Evolutionary conservation across 2,329 filamentous ascomycete species (phyloP), one percentile per base, ranked within the genome.

Genomic region (Fusarium musae): DNA sequence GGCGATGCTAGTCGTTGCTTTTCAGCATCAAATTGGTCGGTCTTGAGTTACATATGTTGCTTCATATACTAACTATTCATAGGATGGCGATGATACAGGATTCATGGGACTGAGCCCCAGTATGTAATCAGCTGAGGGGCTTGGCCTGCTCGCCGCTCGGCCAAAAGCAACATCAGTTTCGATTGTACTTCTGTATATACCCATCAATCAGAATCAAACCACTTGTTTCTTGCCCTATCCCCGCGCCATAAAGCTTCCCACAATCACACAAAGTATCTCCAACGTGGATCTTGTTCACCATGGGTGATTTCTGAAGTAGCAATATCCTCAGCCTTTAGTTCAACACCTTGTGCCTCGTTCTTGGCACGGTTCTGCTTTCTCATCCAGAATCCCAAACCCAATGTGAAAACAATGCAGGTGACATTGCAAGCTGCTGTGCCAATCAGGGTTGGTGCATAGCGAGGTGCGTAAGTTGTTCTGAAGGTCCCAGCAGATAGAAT

Each of bases 401-500:
- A 28, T 1, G 73, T 75, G 15, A 75, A 74, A 6, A 59, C 21
- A 26, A 77, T 77, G 16, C 60, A 75, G 11, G 72, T 73, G 23
- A 73, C 42, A 28, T 75, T 75, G n/a, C 73, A 75, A 28, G 66
- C 72, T 9, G 66, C 85, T 83, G 84, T 87, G 2, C 81, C 83
- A 11, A 84, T 82, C 11, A 88, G 75, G 3, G 85, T 87, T 0
- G 85, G 85, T 2, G 83, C 79, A 67, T 87, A 87, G 59, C 83
- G 82, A 0, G 86, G 86, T 4, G 85, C 85, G 70, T 86, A 87
- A 57, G 84, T 81, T 0, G 81, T 82, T 12, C 85, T 80, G 61
- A 87, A 88, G 0, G 84, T 87, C 2, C 81, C 84, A 12, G 79
- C 80, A 5, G 74, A 82, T n/a, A 87, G 61, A 19, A 88, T 83